Percentiles rank a stretch among this genome's conserved stretches.
phyloP scores from a whole-genome alignment of 305 asterid species.

The Rubia occidens region DNA sequence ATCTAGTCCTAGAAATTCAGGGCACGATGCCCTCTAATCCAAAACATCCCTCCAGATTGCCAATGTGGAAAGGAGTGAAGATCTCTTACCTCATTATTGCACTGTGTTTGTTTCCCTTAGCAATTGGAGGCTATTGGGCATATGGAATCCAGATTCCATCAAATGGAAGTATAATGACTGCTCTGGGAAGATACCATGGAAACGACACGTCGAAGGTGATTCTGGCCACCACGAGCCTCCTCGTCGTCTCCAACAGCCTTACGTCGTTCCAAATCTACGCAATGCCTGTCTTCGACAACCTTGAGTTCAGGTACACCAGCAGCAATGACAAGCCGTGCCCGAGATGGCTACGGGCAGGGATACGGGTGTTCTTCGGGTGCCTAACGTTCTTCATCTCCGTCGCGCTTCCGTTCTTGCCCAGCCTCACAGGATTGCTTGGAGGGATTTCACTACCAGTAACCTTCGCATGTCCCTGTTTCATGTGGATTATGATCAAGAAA shows the following conservation, averaged over 20 bases:
- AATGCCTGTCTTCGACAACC: slow-evolving; percentile 78
- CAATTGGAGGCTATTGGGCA: slow-evolving; percentile 86
- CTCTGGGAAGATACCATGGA: slow-evolving; percentile 50
- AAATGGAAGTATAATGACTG: slow-evolving; percentile 59
- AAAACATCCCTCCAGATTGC: slow-evolving; percentile 58
- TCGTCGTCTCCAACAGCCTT: slow-evolving; percentile 55
- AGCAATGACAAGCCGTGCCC: slow-evolving; percentile 62
- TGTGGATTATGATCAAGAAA: slow-evolving; percentile 61
- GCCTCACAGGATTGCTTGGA: slow-evolving; percentile 66
- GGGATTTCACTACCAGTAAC: slow-evolving; percentile 69
- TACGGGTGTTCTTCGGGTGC: slow-evolving; percentile 53
- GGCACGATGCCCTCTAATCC: slow-evolving; percentile 71
- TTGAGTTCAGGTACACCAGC: slow-evolving; percentile 69
- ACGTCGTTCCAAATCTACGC: slow-evolving; percentile 84
- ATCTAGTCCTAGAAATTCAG: slow-evolving; percentile 80
- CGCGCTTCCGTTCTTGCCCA: slow-evolving; percentile 66
- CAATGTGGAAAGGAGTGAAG: slow-evolving; percentile 85
- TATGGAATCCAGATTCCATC: slow-evolving; percentile 70
- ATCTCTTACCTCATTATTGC: slow-evolving; percentile 57
- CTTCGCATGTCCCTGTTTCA: slow-evolving; percentile 70
- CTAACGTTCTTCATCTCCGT: slow-evolving; percentile 61
- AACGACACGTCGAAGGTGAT: slow-evolving; percentile 37
- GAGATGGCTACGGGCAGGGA: slow-evolving; percentile 52
- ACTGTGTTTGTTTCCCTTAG: slow-evolving; percentile 70
- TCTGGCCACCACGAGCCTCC: slow-evolving; percentile 44